Evolutionary conservation across 768 basidiomycete genomes (phyloP).

Genomic region (Leccinum barrowsii): DNA sequence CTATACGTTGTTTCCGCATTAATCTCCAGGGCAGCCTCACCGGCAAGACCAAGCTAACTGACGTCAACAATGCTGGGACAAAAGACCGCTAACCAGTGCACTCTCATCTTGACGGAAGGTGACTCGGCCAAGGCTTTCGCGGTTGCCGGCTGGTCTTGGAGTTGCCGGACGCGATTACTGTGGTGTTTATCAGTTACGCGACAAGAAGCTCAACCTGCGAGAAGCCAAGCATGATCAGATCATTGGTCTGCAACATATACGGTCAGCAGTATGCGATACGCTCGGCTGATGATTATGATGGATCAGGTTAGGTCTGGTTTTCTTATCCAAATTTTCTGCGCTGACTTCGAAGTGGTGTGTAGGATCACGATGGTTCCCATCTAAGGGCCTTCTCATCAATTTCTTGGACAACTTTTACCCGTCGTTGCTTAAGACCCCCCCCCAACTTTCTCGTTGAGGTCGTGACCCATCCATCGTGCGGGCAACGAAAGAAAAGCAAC

Average conservation of each 20-base stretch:
- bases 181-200: too few relatives aligned
- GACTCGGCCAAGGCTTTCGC: constrained; percentile 98
- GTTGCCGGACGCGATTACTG: too few relatives aligned
- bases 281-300: too few relatives aligned
- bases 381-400: constrained; percentile 99
- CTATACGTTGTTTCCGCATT: neutral
- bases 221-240: too few relatives aligned
- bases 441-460: constrained; percentile 96
- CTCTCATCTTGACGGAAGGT: constrained; percentile 97
- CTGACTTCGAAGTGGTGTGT: constrained; percentile 1
- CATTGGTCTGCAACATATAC: too few relatives aligned
- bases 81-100: constrained; percentile 73
- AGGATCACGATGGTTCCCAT: constrained; percentile 99
- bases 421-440: constrained; percentile 71
- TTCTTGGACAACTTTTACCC: constrained; percentile 97
- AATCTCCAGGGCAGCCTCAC: constrained; percentile 54
- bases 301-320: neutral
- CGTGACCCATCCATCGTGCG: constrained; percentile 79
- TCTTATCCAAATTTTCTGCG: neutral
- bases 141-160: constrained; percentile 62
- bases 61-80: constrained; percentile 96
- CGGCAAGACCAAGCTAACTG: constrained; percentile 89
- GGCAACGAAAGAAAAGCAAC: constrained; percentile 77
- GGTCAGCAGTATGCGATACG: too few relatives aligned
- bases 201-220: too few relatives aligned